Percentiles rank a stretch among this genome's conserved stretches.
Conservation (phyloP, 257 asterid species). For the Scutellaria galericulata region DNA sequence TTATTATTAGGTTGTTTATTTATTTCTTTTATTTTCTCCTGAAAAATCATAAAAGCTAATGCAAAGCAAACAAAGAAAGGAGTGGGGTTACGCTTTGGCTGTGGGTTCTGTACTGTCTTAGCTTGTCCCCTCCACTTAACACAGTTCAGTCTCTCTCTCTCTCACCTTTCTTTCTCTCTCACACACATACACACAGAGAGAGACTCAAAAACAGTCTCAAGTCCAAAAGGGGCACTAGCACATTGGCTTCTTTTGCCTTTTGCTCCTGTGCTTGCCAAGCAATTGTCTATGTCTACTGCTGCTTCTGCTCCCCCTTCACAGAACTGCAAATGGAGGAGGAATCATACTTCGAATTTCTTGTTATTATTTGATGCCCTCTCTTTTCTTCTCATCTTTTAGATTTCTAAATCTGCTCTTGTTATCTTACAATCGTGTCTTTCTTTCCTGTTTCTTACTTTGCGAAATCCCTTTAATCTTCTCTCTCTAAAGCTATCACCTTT, state of each 20-base stretch:
- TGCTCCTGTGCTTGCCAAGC: slow-evolving; percentile 72
- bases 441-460: slow-evolving; percentile 31
- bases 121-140: slow-evolving; percentile 97
- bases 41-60: slow-evolving; percentile 47
- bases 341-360: slow-evolving; percentile 84
- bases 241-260: slow-evolving; percentile 76
- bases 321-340: slow-evolving; percentile 82
- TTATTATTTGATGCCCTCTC: slow-evolving; percentile 70
- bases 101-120: slow-evolving; percentile 96
- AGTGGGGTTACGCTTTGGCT: slow-evolving; percentile 54
- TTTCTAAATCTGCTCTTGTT: not conserved
- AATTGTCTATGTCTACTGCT: slow-evolving; percentile 82
- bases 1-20: not conserved
- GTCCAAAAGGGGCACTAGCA: slow-evolving; percentile 74
- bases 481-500: slow-evolving; percentile 61
- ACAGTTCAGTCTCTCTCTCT: slow-evolving; percentile 46
- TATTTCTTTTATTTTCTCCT: not conserved
- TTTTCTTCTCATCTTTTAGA: slow-evolving; percentile 36
- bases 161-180: slow-evolving; percentile 44
- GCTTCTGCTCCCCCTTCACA: slow-evolving; percentile 74
- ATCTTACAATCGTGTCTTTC: slow-evolving; percentile 38
- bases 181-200: not conserved
- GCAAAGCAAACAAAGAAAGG: slow-evolving; percentile 52
- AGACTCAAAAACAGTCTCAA: slow-evolving; percentile 32
- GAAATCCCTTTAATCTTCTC: slow-evolving; percentile 46